Evolutionary conservation across 495 filamentous ascomycete species (phyloP), one percentile per base, ranked within the genome.

Genomic region (Hypoxylon trugodes): DNA sequence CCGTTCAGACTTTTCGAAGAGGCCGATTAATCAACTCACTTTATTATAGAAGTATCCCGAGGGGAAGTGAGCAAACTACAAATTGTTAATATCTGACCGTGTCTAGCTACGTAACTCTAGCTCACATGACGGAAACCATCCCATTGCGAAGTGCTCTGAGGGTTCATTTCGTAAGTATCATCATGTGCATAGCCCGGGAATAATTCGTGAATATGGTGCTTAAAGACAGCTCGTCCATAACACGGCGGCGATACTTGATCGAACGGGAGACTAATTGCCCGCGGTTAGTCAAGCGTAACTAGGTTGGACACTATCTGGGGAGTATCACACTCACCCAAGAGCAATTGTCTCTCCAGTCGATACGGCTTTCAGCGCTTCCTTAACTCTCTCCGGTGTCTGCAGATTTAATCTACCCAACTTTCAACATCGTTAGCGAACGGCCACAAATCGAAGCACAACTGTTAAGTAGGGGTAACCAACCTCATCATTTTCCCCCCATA

Each of bases 121-220:
- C 49, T 50, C 24, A 84, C 81, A 66, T 89, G 87, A 43, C 86
- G 77, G 24, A 90, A 81, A 1, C 89, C 87, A 64, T 91, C 89
- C 88, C 88, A 90, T 70, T 92, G 89, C 0, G 86, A 87, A 2
- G 83, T 82, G 53, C 84, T 83, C 70, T 90, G 87, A 2, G 87
- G 86, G 65, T 90, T 89, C 61, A 90, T 76, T 10, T 81, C 77
- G 62, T 88, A 89, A 42, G 84, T 73, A 60, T 91, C 89, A 61
- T 90, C 87, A 53, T 76, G 74, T 73, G 61, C 76, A 74, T 77
- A 61, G 78, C 52, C 75, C 83, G 63, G 65, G 74, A 37, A 61
- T 74, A 19, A 25, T 16, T 56, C n/a, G n/a, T n/a, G n/a, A 60
- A 81, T 73, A 69, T 77, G 45, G 75, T 86, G 73, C 76, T 86